phyloP scores from a whole-genome alignment of 768 basidiomycete genomes.

The Suillus ampliporus region DNA sequence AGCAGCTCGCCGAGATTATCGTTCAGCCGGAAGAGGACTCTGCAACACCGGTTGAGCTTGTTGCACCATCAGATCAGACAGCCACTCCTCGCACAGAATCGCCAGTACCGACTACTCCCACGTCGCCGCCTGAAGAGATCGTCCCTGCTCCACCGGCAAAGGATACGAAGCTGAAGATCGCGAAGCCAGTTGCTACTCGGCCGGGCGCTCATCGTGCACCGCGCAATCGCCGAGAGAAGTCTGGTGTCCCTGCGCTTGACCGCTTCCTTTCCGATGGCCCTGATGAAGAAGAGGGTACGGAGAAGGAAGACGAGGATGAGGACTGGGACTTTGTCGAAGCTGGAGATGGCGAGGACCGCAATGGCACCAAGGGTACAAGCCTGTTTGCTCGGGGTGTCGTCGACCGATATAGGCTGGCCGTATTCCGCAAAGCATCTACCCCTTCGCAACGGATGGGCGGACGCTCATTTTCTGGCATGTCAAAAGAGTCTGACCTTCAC shows the following conservation, averaged over 20 bases:
- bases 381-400: conserved; percentile 92
- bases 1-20: conserved; percentile 17
- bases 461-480: conserved; percentile 63
- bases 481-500: conserved; percentile 55
- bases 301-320: conserved; percentile 68
- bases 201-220: conserved; percentile 28
- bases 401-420: conserved; percentile 83
- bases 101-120: conserved; percentile 7
- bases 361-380: conserved; percentile 79
- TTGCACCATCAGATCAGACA: conserved; percentile 19
- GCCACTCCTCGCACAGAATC: conserved; percentile 25
- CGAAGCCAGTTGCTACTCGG: conserved; percentile 25
- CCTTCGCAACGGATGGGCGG: conserved; percentile 53
- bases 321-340: conserved; percentile 93
- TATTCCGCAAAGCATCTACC: conserved; percentile 84
- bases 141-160: conserved; percentile 40
- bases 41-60: conserved; percentile 20
- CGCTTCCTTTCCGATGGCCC: conserved; percentile 64
- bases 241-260: conserved; percentile 82
- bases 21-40: conserved; percentile 21
- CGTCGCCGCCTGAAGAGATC: conserved; percentile 23
- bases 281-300: conserved; percentile 49
- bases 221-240: conserved; percentile 74
- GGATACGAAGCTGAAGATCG: conserved; percentile 35
- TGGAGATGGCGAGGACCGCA: conserved; percentile 81